These are phyloP conservation scores for Phialocephala sp. DNA, from an alignment of 2,329 filamentous ascomycete species.

Conservation along the genomic window DNA sequence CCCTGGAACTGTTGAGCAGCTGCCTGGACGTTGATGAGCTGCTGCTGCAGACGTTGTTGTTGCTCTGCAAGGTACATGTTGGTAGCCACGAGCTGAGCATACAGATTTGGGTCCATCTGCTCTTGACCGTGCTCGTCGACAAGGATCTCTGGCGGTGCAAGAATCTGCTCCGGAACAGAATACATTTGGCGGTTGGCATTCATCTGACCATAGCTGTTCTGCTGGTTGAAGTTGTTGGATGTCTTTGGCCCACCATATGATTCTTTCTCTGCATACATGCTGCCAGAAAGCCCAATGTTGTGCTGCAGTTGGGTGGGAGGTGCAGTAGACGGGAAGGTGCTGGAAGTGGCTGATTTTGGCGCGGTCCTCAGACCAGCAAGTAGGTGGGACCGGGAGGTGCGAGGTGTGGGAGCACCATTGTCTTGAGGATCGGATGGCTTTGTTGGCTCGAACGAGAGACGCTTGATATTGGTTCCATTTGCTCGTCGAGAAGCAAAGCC, in stretches of 20 bases:
- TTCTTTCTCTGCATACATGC: slow-evolving; percentile 44
- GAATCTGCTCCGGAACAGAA: slow-evolving; percentile 79
- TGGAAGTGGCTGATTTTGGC: slow-evolving; percentile 80
- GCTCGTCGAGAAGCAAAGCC: slow-evolving; percentile 81
- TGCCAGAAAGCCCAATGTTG: slow-evolving; percentile 37
- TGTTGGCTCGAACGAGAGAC: slow-evolving; percentile 76
- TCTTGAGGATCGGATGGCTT: slow-evolving; percentile 73
- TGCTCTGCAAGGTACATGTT: slow-evolving; percentile 93
- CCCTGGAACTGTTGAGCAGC: slow-evolving; percentile 83
- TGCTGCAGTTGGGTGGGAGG: slow-evolving; percentile 60
- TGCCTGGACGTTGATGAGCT: slow-evolving; percentile 82
- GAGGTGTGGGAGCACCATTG: slow-evolving; percentile 77
- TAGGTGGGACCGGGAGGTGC: slow-evolving; percentile 93
- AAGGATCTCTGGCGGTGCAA: slow-evolving; percentile 82
- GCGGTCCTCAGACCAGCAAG: slow-evolving; percentile 92
- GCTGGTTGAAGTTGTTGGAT: slow-evolving; percentile 35
- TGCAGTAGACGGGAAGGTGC: slow-evolving; percentile 71
- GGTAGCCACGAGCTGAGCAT: slow-evolving; percentile 87
- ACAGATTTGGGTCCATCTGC: slow-evolving; percentile 82
- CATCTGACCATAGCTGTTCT: slow-evolving; percentile 49
- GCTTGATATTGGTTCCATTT: slow-evolving; percentile 88
- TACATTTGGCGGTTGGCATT: slow-evolving; percentile 64
- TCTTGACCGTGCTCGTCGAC: slow-evolving; percentile 72
- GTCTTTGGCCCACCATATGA: slow-evolving; percentile 43
- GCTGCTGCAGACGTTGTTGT: slow-evolving; percentile 93